Evolutionary conservation across 2,329 filamentous ascomycete genomes (phyloP), one percentile per base, ranked within the genome.

Genomic region (Ceratocystis lukuohia): DNA sequence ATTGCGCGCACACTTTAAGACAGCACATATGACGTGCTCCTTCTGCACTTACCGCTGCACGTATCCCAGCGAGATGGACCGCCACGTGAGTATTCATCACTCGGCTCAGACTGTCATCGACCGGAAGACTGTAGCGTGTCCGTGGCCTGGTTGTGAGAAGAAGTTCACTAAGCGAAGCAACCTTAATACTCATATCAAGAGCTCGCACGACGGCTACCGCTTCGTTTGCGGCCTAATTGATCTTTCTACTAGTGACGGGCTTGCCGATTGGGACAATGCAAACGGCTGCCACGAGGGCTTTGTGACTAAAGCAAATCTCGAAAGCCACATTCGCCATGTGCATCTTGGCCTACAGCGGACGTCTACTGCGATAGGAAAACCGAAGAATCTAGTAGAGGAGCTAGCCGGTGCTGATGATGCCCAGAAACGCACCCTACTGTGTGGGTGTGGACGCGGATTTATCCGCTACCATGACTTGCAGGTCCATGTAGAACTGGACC

Each of bases 101-200:
- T 85, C 86, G 0, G 82, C 82, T 50, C 80, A 80, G 69, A 78
- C 79, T 5, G 75, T 87, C 7, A 80, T 84, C 67, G 83, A 88
- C 64, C 80, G 86, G 67, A 88, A 85, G 74, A 84, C 80, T 0
- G 84, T 87, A 63, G 74, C 77, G 1, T 96, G 93, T 73, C 81
- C 84, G 0, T 80, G 86, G 72, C 76, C 80, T 0, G 86, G 82
- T 25, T 96, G 92, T 74, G 79, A 77, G 66, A 89, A 89, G 72
- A 84, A 80, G 65, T 96, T 96, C 75, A 92, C 89, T 20, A 89
- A 88, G 72, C 85, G 83, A 69, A 87, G 88, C n/a, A 96, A 96
- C 71, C 80, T 96, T 64, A 88, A 87, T 17, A 84, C 86, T 0
- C 93, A 97, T 73, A 79, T 93, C 65, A 86, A 87, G 67, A 86